phyloP scores from a whole-genome alignment of 2,329 filamentous ascomycete species.

The Chrysoporthe austroafricana region DNA sequence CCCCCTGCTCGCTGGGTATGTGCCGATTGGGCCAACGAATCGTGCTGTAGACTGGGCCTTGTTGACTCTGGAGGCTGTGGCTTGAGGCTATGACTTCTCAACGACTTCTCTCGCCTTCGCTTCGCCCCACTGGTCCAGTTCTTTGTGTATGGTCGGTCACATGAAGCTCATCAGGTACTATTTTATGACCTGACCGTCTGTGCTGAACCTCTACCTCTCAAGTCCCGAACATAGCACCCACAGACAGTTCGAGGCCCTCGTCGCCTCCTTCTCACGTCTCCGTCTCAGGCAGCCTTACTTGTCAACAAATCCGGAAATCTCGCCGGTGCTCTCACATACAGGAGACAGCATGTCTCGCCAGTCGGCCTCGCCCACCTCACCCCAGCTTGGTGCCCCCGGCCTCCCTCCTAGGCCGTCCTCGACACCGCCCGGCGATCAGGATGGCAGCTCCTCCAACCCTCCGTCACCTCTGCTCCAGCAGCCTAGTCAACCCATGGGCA shows the following conservation, averaged over 20 bases:
- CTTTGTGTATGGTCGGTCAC: background rate
- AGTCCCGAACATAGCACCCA: slow-evolving; percentile 6
- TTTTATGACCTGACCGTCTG: background rate
- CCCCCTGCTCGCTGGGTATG: background rate
- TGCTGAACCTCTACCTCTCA: background rate
- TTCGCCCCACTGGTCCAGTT: background rate
- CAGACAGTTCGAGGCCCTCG: slow-evolving; percentile 8
- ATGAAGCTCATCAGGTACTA: background rate
- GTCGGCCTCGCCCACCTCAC: background rate
- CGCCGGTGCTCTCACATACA: background rate
- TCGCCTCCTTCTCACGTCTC: slow-evolving; percentile 11
- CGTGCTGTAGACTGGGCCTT: background rate
- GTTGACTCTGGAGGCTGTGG: background rate
- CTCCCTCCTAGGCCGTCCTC: slow-evolving; percentile 17
- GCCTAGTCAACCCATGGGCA: slow-evolving; percentile 21
- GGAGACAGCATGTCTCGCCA: slow-evolving; percentile 18
- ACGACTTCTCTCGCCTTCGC: background rate
- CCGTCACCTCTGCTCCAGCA: slow-evolving; percentile 18
- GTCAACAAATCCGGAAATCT: background rate
- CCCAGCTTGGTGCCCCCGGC: slow-evolving; percentile 8
- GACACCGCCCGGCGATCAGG: slow-evolving; percentile 4
- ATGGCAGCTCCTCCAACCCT: slow-evolving; percentile 3
- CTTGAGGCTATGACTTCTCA: background rate
- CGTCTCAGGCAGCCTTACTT: background rate
- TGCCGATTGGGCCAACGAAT: slow-evolving; percentile 18